phyloP scores from a whole-genome alignment of 345 rosid genomes.

The Moringa oleifera region DNA sequence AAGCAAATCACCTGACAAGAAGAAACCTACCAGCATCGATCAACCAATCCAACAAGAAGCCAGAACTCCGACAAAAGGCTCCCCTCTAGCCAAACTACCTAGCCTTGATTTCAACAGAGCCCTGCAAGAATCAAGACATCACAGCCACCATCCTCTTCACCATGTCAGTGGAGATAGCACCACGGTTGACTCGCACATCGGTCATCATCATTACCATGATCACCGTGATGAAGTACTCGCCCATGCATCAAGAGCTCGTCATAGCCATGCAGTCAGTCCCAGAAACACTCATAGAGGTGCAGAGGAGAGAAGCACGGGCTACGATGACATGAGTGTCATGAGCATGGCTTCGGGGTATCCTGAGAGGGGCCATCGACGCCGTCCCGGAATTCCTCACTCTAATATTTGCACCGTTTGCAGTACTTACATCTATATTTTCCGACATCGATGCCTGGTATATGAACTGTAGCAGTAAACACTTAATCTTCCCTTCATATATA shows the following conservation, averaged over 20 bases:
- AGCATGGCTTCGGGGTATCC: constrained; percentile 28
- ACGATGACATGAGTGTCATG: constrained; percentile 29
- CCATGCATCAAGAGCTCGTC: not conserved
- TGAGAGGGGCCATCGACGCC: constrained; percentile 30
- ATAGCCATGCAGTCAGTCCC: constrained; percentile 7
- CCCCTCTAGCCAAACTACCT: constrained; percentile 25
- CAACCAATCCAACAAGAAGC: constrained; percentile 21
- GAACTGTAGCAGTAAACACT: not conserved
- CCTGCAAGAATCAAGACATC: constrained; percentile 20
- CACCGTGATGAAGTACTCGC: not conserved
- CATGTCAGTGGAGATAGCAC: not conserved
- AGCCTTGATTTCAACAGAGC: constrained; percentile 43
- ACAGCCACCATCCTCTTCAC: constrained; percentile 5
- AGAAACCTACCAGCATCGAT: constrained; percentile 14
- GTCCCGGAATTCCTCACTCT: constrained; percentile 67
- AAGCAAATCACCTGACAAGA: constrained; percentile 8
- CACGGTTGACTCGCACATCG: not conserved
- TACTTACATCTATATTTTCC: constrained; percentile 49
- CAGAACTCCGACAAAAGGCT: constrained; percentile 10
- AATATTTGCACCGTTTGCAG: constrained; percentile 58
- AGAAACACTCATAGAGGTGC: constrained; percentile 1
- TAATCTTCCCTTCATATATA: too few species aligned
- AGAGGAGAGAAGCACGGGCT: constrained; percentile 16
- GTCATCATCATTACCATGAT: constrained; percentile 1
- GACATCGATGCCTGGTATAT: constrained; percentile 46